Percentiles rank a stretch among this genome's conserved stretches.
Evolutionary conservation across 768 basidiomycete species (phyloP).

Genomic region (Russula brevipes): DNA sequence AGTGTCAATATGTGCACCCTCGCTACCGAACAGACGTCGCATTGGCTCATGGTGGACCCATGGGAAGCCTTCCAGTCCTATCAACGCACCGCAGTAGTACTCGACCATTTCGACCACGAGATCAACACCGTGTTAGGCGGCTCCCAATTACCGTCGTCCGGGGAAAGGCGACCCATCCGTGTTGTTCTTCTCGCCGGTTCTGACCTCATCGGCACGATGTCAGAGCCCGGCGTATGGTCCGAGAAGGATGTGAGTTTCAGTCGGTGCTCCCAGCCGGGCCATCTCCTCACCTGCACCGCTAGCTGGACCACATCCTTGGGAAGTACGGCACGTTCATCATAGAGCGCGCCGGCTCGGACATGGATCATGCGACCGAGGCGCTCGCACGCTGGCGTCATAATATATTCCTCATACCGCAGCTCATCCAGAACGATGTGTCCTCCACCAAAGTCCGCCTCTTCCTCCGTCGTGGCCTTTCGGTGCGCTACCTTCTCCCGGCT

Average conservation of each 20-base stretch:
- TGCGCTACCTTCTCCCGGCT: conserved; percentile 86
- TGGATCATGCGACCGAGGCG: conserved; percentile 24
- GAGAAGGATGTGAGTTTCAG: conserved; percentile 74
- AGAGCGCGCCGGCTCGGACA: conserved; percentile 83
- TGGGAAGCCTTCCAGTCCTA: conserved; percentile 97
- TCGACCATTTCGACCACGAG: conserved; percentile 95
- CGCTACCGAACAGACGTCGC: conserved; percentile 83
- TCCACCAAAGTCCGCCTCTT: conserved; percentile 88
- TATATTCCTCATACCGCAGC: conserved; percentile 76
- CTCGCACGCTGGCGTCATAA: conserved; percentile 29
- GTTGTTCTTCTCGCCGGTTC: conserved; percentile 97
- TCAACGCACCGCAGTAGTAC: conserved; percentile 92
- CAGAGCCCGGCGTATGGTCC: conserved; percentile 97
- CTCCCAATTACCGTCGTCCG: conserved; percentile 63
- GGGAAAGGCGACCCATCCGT: conserved; percentile 68
- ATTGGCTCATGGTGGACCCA: conserved; percentile 95
- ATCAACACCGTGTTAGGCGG: conserved; percentile 85
- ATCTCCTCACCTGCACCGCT: conserved; percentile 20
- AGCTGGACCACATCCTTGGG: conserved; percentile 96
- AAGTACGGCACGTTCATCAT: conserved; percentile 93
- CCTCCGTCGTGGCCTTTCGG: conserved; percentile 71
- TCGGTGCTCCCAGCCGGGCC: conserved; percentile 9
- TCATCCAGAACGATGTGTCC: conserved; percentile 96
- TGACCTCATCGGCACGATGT: conserved; percentile 96
- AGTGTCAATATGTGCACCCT: conserved; percentile 86